Evolutionary conservation across 257 asterid species (phyloP), one percentile per base, ranked within the genome.

Genomic region (Capsicum rhomboideum): DNA sequence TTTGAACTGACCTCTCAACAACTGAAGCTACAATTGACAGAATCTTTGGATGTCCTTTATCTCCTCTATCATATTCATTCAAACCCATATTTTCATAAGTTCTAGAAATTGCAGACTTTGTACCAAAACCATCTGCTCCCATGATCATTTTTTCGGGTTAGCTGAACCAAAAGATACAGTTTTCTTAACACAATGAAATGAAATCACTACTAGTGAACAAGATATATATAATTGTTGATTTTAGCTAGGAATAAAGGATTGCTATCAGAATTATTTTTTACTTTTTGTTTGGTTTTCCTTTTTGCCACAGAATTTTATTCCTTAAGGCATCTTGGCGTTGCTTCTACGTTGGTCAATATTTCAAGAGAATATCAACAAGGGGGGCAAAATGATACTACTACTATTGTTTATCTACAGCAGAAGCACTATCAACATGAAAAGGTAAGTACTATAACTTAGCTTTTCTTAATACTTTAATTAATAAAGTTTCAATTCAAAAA

Each of bases 21-120:
- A 82, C 83, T n/a, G 90, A 87, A 13, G 88, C 85, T 9, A 89
- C 79, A 50, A 84, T 40, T 12, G 85, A 78, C 59, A 89, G 78
- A 66, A 89, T 56, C 75, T 66, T 84, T 16, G 91, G 89, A 18
- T 86, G 67, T 64, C 84, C 88, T 46, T 53, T 56, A 16, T 18
- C 81, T 63, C 80, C 82, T 42, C 68, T 67, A 6, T 82, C 84
- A 40, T 67, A 50, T 37, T 87, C 86, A 16, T 63, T 67, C 58
- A 84, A 82, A 13, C 87, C 85, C 71, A 75, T 46, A 68, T 59
- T 61, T 18, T 59, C 37, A 78, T 59, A 77, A 40, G 74, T 64
- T 29, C n/a, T 83, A 7, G 87, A 50, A 56, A 34, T 71, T 1
- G 14, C 53, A 26, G 87, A 88, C 59, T 78, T 68, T 55, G 83